Evolutionary conservation across 2,329 filamentous ascomycete species (phyloP).

Genomic region (Monilinia vaccinii-corymbosi): DNA sequence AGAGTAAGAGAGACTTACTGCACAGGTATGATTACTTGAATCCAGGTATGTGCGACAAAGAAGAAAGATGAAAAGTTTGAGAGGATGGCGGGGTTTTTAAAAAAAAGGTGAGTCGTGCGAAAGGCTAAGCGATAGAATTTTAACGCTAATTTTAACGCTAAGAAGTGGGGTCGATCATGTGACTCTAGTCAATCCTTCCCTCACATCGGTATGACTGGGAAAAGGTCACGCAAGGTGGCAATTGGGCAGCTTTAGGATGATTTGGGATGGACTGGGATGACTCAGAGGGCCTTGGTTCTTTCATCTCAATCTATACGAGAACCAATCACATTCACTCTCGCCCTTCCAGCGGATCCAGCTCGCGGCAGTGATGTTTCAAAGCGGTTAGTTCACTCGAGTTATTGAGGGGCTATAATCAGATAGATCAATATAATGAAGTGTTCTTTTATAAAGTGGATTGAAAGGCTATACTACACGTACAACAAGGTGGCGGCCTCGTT

Average conservation of each 20-base stretch:
- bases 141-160: no score
- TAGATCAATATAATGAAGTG: no score
- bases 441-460: no score
- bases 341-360: no score
- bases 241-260: neutral
- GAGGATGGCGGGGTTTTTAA: conserved; percentile 10
- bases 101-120: conserved; percentile 1
- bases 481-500: no score
- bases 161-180: conserved; percentile 1
- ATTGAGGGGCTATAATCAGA: no score
- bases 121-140: conserved; percentile 6
- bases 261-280: no score
- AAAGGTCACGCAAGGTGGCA: neutral
- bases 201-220: neutral
- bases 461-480: no score
- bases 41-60: conserved; percentile 26
- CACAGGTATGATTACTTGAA: conserved; percentile 29
- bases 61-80: conserved; percentile 7
- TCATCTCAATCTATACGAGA: neutral
- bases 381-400: no score
- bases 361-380: no score
- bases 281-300: neutral
- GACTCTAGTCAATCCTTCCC: neutral
- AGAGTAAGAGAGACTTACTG: conserved; percentile 20
- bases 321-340: neutral